Evolutionary conservation across 2,329 filamentous ascomycete species (phyloP), one percentile per base, ranked within the genome.

Genomic region (Talaromyces piceae): DNA sequence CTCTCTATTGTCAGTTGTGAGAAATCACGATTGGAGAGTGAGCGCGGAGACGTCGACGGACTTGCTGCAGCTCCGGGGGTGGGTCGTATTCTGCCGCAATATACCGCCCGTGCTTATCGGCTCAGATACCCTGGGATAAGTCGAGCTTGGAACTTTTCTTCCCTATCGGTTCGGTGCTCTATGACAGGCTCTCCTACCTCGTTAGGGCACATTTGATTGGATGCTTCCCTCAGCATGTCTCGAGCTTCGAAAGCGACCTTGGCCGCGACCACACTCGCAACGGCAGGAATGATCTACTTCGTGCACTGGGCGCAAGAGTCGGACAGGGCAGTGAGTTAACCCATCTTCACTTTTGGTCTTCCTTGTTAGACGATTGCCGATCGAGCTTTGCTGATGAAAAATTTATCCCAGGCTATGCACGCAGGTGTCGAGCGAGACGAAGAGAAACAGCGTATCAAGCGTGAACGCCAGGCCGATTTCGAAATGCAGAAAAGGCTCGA

Each of bases 361-460:
- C 27, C 47, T 22, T n/a, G n/a, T n/a, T n/a, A n/a, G n/a, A n/a
- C n/a, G n/a, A n/a, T n/a, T n/a, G n/a, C n/a, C n/a, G n/a, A n/a
- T n/a, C n/a, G n/a, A n/a, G n/a, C n/a, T n/a, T n/a, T 26, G n/a
- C 39, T 43, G 37, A 31, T 39, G 53, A 18, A 53, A 47, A 49
- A 44, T 45, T 30, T 27, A 13, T 23, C 6, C 2, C 9, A 72
- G 93, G 87, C 88, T 52, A 98, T 98, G 93, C 93, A 98, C 65
- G 82, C 86, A 59, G 93, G 93, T 41, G 93, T 98, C 39, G 76
- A 97, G 57, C 87, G 91, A 57, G 93, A 98, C 64, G 87, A 96
- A 77, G 91, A 97, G 65, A 89, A 94, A 65, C 91, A 95, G 67
- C 83, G 87, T 43, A 68, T 96, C 58, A 96, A 96, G 73, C 80